phyloP scores from a whole-genome alignment of 2,329 filamentous ascomycete genomes.

The Fusarium kyushuense region DNA sequence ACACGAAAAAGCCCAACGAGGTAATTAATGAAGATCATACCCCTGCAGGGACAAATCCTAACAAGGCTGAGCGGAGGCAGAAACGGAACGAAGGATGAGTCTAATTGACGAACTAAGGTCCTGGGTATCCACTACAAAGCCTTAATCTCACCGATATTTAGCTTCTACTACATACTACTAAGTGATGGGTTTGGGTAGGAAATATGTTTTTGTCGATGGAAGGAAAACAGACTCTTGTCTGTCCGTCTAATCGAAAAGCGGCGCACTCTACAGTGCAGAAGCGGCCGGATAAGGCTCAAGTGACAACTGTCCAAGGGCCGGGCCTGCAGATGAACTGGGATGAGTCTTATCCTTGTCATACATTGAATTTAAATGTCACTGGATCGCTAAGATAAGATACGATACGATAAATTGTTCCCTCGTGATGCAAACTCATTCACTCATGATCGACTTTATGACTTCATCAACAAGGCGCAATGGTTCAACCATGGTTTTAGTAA shows the following conservation, averaged over 20 bases:
- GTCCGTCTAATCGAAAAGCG: background rate
- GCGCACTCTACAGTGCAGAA: background rate
- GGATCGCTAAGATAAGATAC: background rate
- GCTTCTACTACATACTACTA: too few species aligned
- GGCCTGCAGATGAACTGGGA: conserved; percentile 18
- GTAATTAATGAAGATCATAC: conserved; percentile 1
- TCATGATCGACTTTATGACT: conserved; percentile 3
- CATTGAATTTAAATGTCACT: background rate
- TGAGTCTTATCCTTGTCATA: background rate
- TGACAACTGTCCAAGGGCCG: background rate
- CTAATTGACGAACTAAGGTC: background rate
- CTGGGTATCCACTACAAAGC: background rate
- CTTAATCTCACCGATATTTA: background rate
- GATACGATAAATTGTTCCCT: background rate
- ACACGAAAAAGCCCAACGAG: background rate
- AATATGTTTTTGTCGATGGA: background rate
- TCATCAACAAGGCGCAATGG: background rate
- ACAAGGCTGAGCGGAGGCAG: conserved; percentile 21
- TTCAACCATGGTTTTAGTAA: background rate
- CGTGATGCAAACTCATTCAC: background rate
- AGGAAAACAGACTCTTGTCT: background rate
- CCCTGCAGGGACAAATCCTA: conserved; percentile 1
- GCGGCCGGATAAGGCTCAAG: background rate
- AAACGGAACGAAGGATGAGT: background rate
- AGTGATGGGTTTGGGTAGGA: too few species aligned